A percentile compares a stretch with the other conserved stretches of the same genome.
phyloP scores from a whole-genome alignment of 768 basidiomycete species.

The Boletus barrowsii region DNA sequence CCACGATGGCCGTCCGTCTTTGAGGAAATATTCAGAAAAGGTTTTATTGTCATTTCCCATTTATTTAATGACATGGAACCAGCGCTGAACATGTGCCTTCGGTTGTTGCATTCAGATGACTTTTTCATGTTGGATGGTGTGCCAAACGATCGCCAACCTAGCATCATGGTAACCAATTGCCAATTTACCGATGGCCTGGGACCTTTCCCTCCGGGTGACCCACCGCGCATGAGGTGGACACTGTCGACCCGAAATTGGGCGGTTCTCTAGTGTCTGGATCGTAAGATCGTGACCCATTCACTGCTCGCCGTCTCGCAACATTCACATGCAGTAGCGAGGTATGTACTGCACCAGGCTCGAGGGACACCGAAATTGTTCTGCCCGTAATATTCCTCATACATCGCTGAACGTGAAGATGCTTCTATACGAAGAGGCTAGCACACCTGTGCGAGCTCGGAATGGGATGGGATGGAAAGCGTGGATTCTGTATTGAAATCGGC shows the following conservation, averaged over 20 bases:
- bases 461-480: not conserved
- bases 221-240: conserved; percentile 2
- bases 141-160: conserved; percentile 3
- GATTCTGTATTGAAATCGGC: not conserved
- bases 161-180: conserved; percentile 2
- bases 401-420: not conserved
- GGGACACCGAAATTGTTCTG: not conserved
- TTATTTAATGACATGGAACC: conserved; percentile 16
- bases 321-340: not conserved
- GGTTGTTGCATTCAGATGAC: conserved; percentile 6
- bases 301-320: not conserved
- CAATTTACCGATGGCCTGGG: conserved; percentile 7
- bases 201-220: not conserved
- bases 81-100: conserved; percentile 17
- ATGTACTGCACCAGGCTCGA: not conserved
- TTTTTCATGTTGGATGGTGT: conserved; percentile 7
- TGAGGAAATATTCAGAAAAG: conserved; percentile 16
- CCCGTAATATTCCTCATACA: not conserved
- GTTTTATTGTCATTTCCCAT: conserved; percentile 11
- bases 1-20: conserved; percentile 14
- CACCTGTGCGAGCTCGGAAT: not conserved
- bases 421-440: not conserved
- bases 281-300: not conserved
- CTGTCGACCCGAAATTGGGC: not conserved
- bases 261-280: not conserved